These are phyloP conservation scores for Cyberlindnera euphorbiae DNA, from an alignment of 805 yeast species.

Conservation along the genomic window DNA sequence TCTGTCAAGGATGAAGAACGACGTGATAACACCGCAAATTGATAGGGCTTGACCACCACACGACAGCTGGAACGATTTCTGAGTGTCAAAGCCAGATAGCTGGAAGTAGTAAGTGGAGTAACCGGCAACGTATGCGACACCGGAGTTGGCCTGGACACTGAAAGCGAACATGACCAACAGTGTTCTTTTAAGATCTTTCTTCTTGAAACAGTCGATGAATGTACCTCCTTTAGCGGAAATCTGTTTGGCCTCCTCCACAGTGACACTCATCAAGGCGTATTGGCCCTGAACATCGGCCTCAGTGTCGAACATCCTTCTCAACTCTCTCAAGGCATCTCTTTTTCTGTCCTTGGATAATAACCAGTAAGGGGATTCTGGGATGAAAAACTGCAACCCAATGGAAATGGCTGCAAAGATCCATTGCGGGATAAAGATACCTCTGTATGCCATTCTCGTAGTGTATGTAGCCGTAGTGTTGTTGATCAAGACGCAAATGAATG, in stretches of 20 bases:
- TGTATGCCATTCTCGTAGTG: slow-evolving; percentile 28
- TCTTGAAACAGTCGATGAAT: slow-evolving; percentile 39
- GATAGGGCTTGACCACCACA: slow-evolving; percentile 32
- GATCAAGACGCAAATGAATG: slow-evolving; percentile 31
- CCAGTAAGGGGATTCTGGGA: slow-evolving; percentile 45
- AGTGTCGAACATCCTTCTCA: slow-evolving; percentile 21
- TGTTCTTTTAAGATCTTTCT: slow-evolving; percentile 42
- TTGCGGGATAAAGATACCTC: slow-evolving; percentile 31
- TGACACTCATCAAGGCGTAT: slow-evolving; percentile 28
- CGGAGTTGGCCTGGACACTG: slow-evolving; percentile 40
- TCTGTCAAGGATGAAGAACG: slow-evolving; percentile 30
- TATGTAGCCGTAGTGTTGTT: slow-evolving; percentile 21
- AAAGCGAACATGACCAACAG: slow-evolving; percentile 30
- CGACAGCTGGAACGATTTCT: slow-evolving; percentile 35
- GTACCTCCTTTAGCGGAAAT: slow-evolving; percentile 27
- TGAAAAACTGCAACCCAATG: slow-evolving; percentile 29
- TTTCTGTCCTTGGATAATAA: slow-evolving; percentile 30
- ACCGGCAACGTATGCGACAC: slow-evolving; percentile 39
- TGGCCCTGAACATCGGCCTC: slow-evolving; percentile 25
- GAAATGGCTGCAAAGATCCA: slow-evolving; percentile 16
- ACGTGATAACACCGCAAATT: slow-evolving; percentile 26
- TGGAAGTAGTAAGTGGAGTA: slow-evolving; percentile 44
- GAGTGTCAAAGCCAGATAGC: slow-evolving; percentile 40
- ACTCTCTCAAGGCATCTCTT: slow-evolving; percentile 31
- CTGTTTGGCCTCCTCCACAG: slow-evolving; percentile 25